Conservation (phyloP, 306 rosid species). For the Cicer yamashitae region DNA sequence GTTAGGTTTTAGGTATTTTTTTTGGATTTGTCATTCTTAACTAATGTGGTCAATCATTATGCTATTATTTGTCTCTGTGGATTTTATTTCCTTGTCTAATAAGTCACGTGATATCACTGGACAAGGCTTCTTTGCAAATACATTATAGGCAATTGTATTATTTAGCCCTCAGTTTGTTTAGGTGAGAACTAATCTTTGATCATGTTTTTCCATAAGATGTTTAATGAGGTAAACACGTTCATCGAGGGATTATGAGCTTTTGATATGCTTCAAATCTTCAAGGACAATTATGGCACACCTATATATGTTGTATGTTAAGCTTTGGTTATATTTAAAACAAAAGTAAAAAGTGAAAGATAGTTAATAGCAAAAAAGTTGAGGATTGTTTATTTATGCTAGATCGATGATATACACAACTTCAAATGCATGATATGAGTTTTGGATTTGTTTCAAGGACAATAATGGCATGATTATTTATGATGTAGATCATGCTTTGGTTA, state of each 20-base stretch:
- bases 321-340: background rate
- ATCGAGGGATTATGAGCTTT: conserved; percentile 17
- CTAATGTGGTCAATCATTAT: background rate
- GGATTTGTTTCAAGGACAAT: conserved; percentile 33
- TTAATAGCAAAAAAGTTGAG: background rate
- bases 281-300: background rate
- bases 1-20: background rate
- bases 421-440: conserved; percentile 39
- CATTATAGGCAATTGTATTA: background rate
- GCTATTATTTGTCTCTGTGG: conserved; percentile 11
- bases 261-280: conserved; percentile 36
- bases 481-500: conserved; percentile 8
- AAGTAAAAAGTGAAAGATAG: background rate
- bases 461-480: conserved; percentile 2
- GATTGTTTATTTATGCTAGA: conserved; percentile 9
- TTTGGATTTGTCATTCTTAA: background rate
- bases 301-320: background rate
- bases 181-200: conserved; percentile 24
- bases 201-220: conserved; percentile 2
- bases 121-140: background rate
- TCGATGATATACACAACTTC: background rate
- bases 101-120: background rate
- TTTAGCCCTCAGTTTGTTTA: background rate
- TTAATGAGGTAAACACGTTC: background rate
- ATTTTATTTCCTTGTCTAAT: background rate